Evolutionary conservation across 1,284 basidiomycete species (phyloP), one percentile per base, ranked within the genome.

Genomic region (Lignosus rhinocerotis): DNA sequence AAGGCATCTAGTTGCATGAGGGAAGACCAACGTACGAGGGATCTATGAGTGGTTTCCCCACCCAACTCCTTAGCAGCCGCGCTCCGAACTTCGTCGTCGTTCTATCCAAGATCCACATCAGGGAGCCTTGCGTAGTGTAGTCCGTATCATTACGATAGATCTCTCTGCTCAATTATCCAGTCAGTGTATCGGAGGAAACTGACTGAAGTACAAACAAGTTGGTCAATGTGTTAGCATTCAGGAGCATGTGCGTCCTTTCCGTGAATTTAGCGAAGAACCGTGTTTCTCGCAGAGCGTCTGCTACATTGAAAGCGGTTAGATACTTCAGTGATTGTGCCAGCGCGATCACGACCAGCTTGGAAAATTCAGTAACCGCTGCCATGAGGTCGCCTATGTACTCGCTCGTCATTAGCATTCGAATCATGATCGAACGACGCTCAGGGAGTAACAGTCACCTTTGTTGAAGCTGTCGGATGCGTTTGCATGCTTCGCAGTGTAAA

Each of bases 121-220:
- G 74, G 41, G 92, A 93, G 0, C 96, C 96, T 52, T 78, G 82
- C 21, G 81, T 78, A 8, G 83, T 84, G 51, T 84, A 84, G 69
- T 96, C 89, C 0, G 93, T 94, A 66, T 93, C 88, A 66, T 97
- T 97, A 32, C 85, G 82, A 70, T 93, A 95, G n/a, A 97, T 86
- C 72, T 97, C 94, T 51, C 85, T 87, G 64, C 32, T 31, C 12
- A 4, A 12, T 3, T 12, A 5, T 32, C 11, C 2, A 31, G 45
- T 50, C 16, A 57, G 34, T 19, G 34, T 9, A 59, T 50, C 34
- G 42, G 44, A 11, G 43, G 9, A 6, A 12, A 33, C 1, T 16
- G 19, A 53, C 56, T 38, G 49, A 32, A 61, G 25, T 1, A 65
- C 82, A 30, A 59, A 86, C 76, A 98, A 77, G 69, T 98, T 98